Percentiles rank a stretch among this genome's conserved stretches.
phyloP scores from a whole-genome alignment of 257 asterid genomes.

The Euphrasia confusa region DNA sequence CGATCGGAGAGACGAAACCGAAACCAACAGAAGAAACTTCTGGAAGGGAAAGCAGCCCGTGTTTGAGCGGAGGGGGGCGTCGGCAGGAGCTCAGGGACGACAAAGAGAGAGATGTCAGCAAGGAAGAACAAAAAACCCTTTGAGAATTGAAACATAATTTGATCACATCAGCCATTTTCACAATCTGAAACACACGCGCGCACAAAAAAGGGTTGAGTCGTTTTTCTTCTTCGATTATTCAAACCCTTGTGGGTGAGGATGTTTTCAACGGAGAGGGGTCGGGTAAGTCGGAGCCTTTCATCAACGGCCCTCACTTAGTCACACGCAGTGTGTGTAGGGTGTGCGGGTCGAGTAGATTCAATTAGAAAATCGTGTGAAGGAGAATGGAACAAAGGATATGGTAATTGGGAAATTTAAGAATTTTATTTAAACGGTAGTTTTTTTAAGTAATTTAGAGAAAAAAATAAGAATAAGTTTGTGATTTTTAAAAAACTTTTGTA shows the following conservation, averaged over 20 bases:
- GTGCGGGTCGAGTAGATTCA: background rate
- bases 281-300: background rate
- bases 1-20: slow-evolving; percentile 41
- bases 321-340: background rate
- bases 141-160: slow-evolving; percentile 21
- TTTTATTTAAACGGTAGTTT: no score
- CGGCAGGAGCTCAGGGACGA: slow-evolving; percentile 42
- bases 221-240: background rate
- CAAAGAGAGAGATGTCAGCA: slow-evolving; percentile 45
- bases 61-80: slow-evolving; percentile 36
- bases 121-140: slow-evolving; percentile 40
- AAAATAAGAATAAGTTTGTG: no score
- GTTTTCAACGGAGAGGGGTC: background rate
- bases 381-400: background rate
- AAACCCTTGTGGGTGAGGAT: background rate
- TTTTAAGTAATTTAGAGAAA: no score
- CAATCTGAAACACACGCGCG: background rate
- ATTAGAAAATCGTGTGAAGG: background rate
- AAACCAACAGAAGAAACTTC: slow-evolving; percentile 28
- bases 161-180: slow-evolving; percentile 6
- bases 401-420: background rate
- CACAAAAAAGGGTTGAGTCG: background rate
- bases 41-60: slow-evolving; percentile 40
- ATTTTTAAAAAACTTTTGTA: no score
- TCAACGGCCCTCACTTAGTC: background rate